Base-by-base conservation (phyloP, 2,329 filamentous ascomycete species). In the Bertia moriformis region DNA sequence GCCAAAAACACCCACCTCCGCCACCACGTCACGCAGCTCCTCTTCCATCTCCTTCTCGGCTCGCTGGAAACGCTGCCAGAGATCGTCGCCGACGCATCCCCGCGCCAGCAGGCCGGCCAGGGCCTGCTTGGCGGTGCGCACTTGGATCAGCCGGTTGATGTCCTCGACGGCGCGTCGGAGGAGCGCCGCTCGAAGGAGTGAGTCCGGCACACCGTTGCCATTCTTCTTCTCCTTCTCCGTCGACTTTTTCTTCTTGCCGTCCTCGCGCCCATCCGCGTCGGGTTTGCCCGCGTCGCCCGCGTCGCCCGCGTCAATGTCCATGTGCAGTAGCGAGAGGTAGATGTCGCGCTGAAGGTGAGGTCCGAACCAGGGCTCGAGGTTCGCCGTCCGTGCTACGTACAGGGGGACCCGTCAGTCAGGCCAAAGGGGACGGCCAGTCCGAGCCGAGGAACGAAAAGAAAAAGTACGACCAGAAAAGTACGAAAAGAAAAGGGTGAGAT, bases 21-120 rank as follows among this genome's bases (percentile, higher is more conserved):
- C 74, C 22, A 96, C 87, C 18, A 96, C 89, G 60, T 98, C 91
- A 50, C 85, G 76, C 44, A 98, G 69, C 62, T 98, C 91, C 48
- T 87, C 85, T 63, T 98, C 88, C 68, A 96, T 93, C 62, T 98
- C 91, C 65, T 93, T 88, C 71, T 98, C 91, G 1, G 89, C 91
- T 38, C 86, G 73, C 60, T 79, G 62, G 59, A 96, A 94, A 29
- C 89, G 72, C 65, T 95, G 85, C 83, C 87, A 94, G 48, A 98
- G 62, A 58, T 98, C 91, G 56, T 98, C 91, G 13, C 91, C 89
- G 2, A 98, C 87, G 52, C 86, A 93, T 38, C 91, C 91, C 45
- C 86, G 72, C 61, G 93, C 86, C 49, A 96, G 61, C 47, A 98
- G 65, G 18, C 78, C 73, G 53, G 82, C 80, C 53, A 93, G 76